Evolutionary conservation across 345 rosid species (phyloP).

Genomic region (Trapa bicornis): DNA sequence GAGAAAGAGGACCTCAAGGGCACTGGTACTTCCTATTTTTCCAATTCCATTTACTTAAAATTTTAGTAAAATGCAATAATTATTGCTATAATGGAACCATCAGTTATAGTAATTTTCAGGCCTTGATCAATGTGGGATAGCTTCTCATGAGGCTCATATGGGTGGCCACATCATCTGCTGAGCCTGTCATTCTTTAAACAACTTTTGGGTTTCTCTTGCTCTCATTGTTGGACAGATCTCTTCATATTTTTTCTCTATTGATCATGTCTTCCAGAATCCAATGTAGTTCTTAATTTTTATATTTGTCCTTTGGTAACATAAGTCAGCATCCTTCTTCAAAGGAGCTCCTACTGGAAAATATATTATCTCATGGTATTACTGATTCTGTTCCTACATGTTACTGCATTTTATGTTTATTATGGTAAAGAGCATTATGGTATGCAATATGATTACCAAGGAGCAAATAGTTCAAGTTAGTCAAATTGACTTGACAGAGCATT

Average conservation of each 20-base stretch:
- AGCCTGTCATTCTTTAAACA: not conserved
- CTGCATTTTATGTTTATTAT: not conserved
- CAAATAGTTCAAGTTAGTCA: not conserved
- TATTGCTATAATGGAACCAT: not conserved
- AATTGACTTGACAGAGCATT: not conserved
- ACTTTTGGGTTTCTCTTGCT: not conserved
- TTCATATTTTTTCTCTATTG: not conserved
- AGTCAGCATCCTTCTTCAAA: not conserved
- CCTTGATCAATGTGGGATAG: not conserved
- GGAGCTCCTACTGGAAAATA: not conserved
- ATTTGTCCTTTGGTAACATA: not conserved
- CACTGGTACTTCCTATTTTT: conserved; percentile 32
- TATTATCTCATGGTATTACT: not conserved
- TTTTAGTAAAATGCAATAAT: not conserved
- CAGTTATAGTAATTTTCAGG: not conserved
- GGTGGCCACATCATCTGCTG: not conserved
- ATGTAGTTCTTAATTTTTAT: not conserved
- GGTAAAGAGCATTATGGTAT: not conserved
- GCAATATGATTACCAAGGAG: not conserved
- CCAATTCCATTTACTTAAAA: not conserved
- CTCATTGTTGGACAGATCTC: not conserved
- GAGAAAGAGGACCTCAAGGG: conserved; percentile 79
- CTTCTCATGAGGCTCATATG: not conserved
- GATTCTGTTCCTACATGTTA: not conserved
- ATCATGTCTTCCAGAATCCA: not conserved